Percentiles rank a stretch among this genome's conserved stretches.
phyloP scores from a whole-genome alignment of 768 basidiomycete genomes.

The Punctularia strigosozonata region DNA sequence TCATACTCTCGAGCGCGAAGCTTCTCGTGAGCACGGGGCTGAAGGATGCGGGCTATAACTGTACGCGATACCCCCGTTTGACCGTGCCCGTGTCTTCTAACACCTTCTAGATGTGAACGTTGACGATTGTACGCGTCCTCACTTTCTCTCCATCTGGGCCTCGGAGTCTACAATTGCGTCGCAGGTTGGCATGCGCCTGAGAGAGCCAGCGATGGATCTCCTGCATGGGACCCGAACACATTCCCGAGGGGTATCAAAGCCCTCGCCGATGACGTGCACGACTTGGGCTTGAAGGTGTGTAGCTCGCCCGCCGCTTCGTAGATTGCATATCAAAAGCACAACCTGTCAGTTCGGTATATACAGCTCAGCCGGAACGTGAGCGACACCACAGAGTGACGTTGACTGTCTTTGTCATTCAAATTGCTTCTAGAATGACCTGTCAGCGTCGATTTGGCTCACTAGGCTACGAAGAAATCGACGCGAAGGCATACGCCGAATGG shows the following conservation, averaged over 20 bases:
- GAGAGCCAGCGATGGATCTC: slow-evolving; percentile 20
- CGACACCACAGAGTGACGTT: too few species aligned
- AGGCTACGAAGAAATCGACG: slow-evolving; percentile 28
- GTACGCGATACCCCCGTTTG: slow-evolving; percentile 10
- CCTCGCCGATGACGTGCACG: slow-evolving; percentile 21
- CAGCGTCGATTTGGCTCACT: slow-evolving; percentile 26
- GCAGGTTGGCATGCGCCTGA: slow-evolving; percentile 22
- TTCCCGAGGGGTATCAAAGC: slow-evolving; percentile 20
- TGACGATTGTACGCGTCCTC: slow-evolving; percentile 23
- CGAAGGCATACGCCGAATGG: slow-evolving; percentile 27
- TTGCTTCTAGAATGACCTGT: slow-evolving; percentile 18
- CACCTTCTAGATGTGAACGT: slow-evolving; percentile 20
- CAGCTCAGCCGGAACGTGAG: slow-evolving; percentile 22
- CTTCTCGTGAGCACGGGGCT: slow-evolving; percentile 20
- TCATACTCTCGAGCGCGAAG: slow-evolving; percentile 21
- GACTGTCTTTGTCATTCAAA: not conserved
- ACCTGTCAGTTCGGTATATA: slow-evolving; percentile 22
- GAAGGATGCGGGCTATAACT: slow-evolving; percentile 23
- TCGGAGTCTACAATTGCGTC: not conserved
- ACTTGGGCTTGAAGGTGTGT: slow-evolving; percentile 19
- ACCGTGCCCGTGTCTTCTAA: not conserved
- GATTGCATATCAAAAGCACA: too few species aligned
- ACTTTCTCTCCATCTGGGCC: not conserved
- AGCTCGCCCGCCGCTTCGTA: too few species aligned
- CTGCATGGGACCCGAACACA: slow-evolving; percentile 18